Evolutionary conservation across 495 filamentous ascomycete species (phyloP), one percentile per base, ranked within the genome.

Genomic region (Tuber borchii): DNA sequence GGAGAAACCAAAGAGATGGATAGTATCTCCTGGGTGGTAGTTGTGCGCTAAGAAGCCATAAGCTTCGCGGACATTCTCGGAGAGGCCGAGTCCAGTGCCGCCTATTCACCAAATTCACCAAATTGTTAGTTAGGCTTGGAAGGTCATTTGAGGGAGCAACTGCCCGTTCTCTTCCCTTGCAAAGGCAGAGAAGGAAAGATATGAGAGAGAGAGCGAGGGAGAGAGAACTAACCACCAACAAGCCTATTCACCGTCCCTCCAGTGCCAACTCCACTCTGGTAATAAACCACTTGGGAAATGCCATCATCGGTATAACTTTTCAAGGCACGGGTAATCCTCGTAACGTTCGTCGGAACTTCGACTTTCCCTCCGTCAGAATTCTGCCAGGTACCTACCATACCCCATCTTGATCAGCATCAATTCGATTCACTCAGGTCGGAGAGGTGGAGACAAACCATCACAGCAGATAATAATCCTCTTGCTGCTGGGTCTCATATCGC

Each of bases 11-110:
- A 92, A 76, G 51, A 93, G 85, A 74, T 92, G 85, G 69, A 93
- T 91, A 77, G 92, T 90, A 80, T 93, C 91, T 19, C 90, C 90
- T 17, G 88, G 87, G 39, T 87, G 84, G 77, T 89, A 92, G 83
- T 93, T 93, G 68, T 88, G 88, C 37, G 87, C 87, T 14, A 92
- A 81, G 79, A 91, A 93, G n/a, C 87, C 85, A 81, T 93, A 93
- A 0, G 87, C 88, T 81, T 91, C 90, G 45, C 90, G 86, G 69
- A 93, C 88, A 77, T 91, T 88, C 83, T 90, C 74, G 42, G 40
- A 71, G 44, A 76, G 70, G 26, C 70, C 69, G 48, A 46, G 71
- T 12, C 73, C 83, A 65, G 70, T 73, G 19, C 56, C 65, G 70
- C 72, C 78, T 77, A 73, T 77, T 68, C 19, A 19, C 26, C 43